Evolutionary conservation across 2,329 filamentous ascomycete genomes (phyloP).

Genomic region (Epicoccum sorghinum): DNA sequence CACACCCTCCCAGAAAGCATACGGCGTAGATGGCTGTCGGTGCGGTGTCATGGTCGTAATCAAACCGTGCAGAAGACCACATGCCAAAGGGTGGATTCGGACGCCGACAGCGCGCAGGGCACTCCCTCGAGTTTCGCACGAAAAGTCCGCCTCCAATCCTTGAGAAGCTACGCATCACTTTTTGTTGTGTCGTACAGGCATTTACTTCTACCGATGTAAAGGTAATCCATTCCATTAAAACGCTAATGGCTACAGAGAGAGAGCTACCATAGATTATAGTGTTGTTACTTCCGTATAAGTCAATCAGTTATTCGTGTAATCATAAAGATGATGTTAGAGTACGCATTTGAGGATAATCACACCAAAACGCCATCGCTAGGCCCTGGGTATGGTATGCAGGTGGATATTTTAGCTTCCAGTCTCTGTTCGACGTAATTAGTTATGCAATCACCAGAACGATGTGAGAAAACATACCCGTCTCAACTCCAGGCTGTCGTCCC

Average conservation of each 20-base stretch:
- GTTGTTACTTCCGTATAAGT: neutral
- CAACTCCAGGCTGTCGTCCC: constrained; percentile 85
- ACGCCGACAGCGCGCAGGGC: neutral
- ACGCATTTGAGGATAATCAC: neutral
- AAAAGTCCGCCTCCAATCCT: neutral
- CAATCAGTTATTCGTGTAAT: neutral
- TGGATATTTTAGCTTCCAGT: constrained; percentile 25
- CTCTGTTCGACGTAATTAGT: constrained; percentile 28
- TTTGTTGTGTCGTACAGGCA: neutral
- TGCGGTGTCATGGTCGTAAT: constrained; percentile 8
- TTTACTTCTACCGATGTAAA: neutral
- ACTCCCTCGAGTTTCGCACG: neutral
- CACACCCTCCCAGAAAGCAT: neutral
- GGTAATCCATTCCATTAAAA: too few relatives aligned
- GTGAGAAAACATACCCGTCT: constrained; percentile 62
- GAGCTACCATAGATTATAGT: too few relatives aligned
- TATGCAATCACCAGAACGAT: neutral
- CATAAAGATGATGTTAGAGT: neutral
- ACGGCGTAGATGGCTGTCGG: neutral
- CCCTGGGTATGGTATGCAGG: neutral
- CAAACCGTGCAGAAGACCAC: neutral
- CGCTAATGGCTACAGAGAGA: too few relatives aligned
- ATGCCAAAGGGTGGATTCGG: neutral
- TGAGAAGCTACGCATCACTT: neutral
- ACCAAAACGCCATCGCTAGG: constrained; percentile 10